Evolutionary conservation across 2,329 filamentous ascomycete genomes (phyloP).

Genomic region (Colletotrichum aenigma): DNA sequence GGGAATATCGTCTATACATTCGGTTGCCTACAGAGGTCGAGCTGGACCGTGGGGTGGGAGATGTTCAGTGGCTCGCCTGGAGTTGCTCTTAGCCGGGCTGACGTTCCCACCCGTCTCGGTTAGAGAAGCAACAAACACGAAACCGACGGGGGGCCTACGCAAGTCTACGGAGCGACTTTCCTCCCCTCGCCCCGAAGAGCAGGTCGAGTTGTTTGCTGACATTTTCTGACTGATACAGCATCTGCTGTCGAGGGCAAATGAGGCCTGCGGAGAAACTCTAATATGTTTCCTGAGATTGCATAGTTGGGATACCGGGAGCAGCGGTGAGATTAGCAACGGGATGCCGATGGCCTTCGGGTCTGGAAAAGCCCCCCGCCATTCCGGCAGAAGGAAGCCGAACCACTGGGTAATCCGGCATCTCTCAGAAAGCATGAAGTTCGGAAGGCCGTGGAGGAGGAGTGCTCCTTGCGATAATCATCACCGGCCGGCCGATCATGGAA

Average conservation of each 20-base stretch:
- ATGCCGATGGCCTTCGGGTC: background rate
- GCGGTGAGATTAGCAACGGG: background rate
- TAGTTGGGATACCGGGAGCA: background rate
- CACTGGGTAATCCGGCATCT: background rate
- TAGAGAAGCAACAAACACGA: background rate
- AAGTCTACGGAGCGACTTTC: background rate
- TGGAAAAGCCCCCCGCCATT: background rate
- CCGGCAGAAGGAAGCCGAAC: background rate
- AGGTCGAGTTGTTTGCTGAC: background rate
- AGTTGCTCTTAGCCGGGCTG: background rate
- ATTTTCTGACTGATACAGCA: background rate
- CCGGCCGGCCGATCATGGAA: background rate
- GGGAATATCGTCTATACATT: background rate
- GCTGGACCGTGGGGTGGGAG: background rate
- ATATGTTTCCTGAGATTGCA: background rate
- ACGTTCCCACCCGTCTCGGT: background rate
- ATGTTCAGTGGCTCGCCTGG: background rate
- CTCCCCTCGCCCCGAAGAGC: background rate
- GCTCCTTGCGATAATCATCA: background rate
- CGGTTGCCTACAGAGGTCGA: background rate
- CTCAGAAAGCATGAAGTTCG: background rate
- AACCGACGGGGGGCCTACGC: background rate
- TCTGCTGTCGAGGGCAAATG: background rate
- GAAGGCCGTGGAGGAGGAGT: background rate
- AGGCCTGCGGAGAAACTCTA: background rate